Conservation (phyloP, 2,329 filamentous ascomycete genomes). For the Chaetomium sp. region DNA sequence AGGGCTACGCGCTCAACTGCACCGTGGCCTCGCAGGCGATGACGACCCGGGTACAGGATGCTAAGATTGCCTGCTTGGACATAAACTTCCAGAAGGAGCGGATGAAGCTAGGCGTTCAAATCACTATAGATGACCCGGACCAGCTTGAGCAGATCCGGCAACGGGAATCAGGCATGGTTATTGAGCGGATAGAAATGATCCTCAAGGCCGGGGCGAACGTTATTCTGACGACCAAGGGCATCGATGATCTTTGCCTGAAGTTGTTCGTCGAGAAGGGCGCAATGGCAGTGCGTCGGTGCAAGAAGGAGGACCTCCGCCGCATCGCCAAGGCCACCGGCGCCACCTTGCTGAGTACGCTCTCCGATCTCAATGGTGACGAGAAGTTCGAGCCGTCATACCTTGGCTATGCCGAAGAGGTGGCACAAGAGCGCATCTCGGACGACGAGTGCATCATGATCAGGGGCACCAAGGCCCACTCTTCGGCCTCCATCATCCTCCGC, state of each 20-base stretch:
- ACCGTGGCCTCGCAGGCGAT: constrained; percentile 98
- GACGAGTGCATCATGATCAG: constrained; percentile 98
- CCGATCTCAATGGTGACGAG: constrained; percentile 96
- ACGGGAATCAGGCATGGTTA: constrained; percentile 87
- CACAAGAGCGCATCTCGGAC: constrained; percentile 98
- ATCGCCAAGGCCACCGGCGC: constrained; percentile 96
- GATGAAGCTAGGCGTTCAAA: constrained; percentile 98
- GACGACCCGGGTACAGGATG: constrained; percentile 87
- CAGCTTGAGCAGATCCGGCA: constrained; percentile 97
- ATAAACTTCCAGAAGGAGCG: constrained; percentile 99
- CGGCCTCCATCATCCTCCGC: constrained; percentile 92
- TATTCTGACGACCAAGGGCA: constrained; percentile 95
- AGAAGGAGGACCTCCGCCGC: constrained; percentile 95
- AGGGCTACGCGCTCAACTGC: constrained; percentile 97
- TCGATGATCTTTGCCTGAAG: constrained; percentile 94
- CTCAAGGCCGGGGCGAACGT: constrained; percentile 97
- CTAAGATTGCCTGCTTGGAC: constrained; percentile 94
- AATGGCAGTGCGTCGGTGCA: constrained; percentile 94
- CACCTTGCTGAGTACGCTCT: constrained; percentile 88
- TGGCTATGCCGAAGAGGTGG: constrained; percentile 90
- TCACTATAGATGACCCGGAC: constrained; percentile 95
- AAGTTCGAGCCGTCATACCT: constrained; percentile 90
- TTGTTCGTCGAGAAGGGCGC: constrained; percentile 91
- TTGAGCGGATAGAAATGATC: constrained; percentile 95
- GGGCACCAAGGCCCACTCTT: constrained; percentile 91